phyloP scores from a whole-genome alignment of 2,329 filamentous ascomycete genomes.

The Myrmaecium sp. region DNA sequence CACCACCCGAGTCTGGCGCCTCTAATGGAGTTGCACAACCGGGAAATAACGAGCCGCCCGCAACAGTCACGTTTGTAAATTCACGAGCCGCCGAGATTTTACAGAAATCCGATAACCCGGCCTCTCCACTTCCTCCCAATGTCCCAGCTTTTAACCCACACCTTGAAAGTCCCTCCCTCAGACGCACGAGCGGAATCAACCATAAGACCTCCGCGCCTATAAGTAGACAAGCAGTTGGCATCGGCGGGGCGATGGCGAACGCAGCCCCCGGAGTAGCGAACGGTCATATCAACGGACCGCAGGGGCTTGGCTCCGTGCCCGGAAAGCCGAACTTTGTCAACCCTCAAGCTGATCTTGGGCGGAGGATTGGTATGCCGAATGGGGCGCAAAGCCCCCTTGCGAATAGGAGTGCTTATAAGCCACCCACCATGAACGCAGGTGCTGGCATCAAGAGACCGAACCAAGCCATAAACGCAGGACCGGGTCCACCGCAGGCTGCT shows the following conservation, averaged over 20 bases:
- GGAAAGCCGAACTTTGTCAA: slow-evolving; percentile 28
- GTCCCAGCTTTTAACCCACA: slow-evolving; percentile 29
- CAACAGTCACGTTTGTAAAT: slow-evolving; percentile 30
- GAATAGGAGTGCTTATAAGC: slow-evolving; percentile 28
- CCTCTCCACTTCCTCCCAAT: slow-evolving; percentile 14
- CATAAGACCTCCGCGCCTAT: slow-evolving; percentile 63
- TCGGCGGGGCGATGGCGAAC: slow-evolving; percentile 4
- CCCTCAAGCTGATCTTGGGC: slow-evolving; percentile 27
- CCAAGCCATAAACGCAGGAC: slow-evolving; percentile 11
- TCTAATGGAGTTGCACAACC: no score
- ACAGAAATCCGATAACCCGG: slow-evolving; percentile 16
- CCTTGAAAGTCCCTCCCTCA: slow-evolving; percentile 52
- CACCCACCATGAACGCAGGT: slow-evolving; percentile 16
- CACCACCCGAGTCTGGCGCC: no score
- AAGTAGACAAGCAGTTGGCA: slow-evolving; percentile 27
- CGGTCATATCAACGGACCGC: slow-evolving; percentile 1
- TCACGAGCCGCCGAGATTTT: slow-evolving; percentile 26
- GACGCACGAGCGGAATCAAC: slow-evolving; percentile 77
- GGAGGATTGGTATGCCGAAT: slow-evolving; percentile 34
- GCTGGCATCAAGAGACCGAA: slow-evolving; percentile 17
- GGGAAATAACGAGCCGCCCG: no score
- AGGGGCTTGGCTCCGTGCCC: background rate
- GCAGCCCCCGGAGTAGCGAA: slow-evolving; percentile 1
- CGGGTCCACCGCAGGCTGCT: no score
- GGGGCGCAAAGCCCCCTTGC: slow-evolving; percentile 24